Conservation (phyloP, 1,139 yeast genomes). For the Diutina sp. region DNA sequence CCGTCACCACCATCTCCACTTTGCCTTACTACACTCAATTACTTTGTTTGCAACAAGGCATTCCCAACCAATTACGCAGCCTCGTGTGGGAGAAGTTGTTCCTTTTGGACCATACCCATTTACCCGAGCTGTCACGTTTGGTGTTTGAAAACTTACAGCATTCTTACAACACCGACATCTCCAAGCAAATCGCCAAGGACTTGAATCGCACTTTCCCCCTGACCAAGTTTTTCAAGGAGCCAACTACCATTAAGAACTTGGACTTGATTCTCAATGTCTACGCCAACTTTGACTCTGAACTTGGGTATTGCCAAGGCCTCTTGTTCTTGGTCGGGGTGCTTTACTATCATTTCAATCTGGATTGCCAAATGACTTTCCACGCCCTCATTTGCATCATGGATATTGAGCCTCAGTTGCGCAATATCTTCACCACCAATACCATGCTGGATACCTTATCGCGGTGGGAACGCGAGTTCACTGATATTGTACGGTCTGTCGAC, state of each 20-base stretch:
- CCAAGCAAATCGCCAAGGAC: slow-evolving; percentile 49
- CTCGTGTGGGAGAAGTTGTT: slow-evolving; percentile 26
- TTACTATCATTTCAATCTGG: slow-evolving; percentile 32
- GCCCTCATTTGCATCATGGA: slow-evolving; percentile 51
- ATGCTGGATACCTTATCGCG: slow-evolving; percentile 44
- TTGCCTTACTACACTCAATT: slow-evolving; percentile 35
- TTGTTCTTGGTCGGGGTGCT: slow-evolving; percentile 56
- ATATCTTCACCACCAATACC: slow-evolving; percentile 39
- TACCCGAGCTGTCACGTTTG: slow-evolving; percentile 24
- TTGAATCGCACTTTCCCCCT: slow-evolving; percentile 53
- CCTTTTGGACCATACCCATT: slow-evolving; percentile 13
- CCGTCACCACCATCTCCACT: slow-evolving; percentile 31
- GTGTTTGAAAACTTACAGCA: slow-evolving; percentile 32
- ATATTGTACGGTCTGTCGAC: slow-evolving; percentile 27
- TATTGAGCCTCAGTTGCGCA: slow-evolving; percentile 41
- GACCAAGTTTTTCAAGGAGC: slow-evolving; percentile 35
- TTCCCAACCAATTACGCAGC: slow-evolving; percentile 25
- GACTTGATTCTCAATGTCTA: slow-evolving; percentile 53
- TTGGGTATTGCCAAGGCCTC: slow-evolving; percentile 64
- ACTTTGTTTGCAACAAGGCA: slow-evolving; percentile 26
- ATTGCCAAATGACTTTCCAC: slow-evolving; percentile 39
- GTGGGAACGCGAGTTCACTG: slow-evolving; percentile 42
- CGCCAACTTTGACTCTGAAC: slow-evolving; percentile 54
- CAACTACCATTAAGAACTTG: slow-evolving; percentile 30
- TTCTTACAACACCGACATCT: slow-evolving; percentile 26